Percentiles rank a stretch among this genome's conserved stretches.
Conservation (phyloP, 2,329 filamentous ascomycete genomes). For the Hymenoscyphus scutula region DNA sequence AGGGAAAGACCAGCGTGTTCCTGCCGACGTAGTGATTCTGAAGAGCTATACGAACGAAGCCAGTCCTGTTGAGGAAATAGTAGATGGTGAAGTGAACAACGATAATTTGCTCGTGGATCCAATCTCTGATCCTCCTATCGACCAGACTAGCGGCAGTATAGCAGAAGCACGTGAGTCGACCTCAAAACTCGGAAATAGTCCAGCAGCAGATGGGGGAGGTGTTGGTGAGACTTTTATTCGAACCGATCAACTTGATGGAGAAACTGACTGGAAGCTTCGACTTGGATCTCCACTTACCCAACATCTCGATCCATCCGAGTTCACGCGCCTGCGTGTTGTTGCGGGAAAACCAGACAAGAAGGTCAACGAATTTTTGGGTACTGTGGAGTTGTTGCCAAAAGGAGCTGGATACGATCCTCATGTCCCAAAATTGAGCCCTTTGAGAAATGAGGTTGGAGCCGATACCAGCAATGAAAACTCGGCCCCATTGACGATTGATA, state of each 20-base stretch:
- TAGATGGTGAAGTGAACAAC: constrained; percentile 13
- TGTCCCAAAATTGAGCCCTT: constrained; percentile 30
- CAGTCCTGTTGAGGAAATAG: constrained; percentile 22
- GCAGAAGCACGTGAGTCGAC: constrained; percentile 28
- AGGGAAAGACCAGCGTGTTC: constrained; percentile 86
- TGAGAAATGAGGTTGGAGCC: constrained; percentile 30
- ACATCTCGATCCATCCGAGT: constrained; percentile 67
- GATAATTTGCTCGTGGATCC: constrained; percentile 33
- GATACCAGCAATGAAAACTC: constrained; percentile 46
- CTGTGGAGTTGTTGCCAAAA: constrained; percentile 68
- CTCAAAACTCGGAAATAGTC: constrained; percentile 29
- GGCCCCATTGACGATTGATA: constrained; percentile 83
- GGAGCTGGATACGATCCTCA: constrained; percentile 48
- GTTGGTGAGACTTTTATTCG: constrained; percentile 90
- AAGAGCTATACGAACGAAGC: constrained; percentile 71
- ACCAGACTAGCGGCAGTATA: constrained; percentile 22
- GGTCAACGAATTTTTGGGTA: constrained; percentile 94
- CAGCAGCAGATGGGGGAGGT: constrained; percentile 33
- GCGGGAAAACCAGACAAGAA: constrained; percentile 90
- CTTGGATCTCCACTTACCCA: constrained; percentile 85
- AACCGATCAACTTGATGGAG: constrained; percentile 94
- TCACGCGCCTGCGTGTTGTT: constrained; percentile 67
- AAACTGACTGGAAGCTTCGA: constrained; percentile 97
- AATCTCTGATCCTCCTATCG: constrained; percentile 33
- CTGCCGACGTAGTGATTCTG: constrained; percentile 89